Base-by-base conservation (phyloP, 768 basidiomycete species). In the Naganishia friedmannii region DNA sequence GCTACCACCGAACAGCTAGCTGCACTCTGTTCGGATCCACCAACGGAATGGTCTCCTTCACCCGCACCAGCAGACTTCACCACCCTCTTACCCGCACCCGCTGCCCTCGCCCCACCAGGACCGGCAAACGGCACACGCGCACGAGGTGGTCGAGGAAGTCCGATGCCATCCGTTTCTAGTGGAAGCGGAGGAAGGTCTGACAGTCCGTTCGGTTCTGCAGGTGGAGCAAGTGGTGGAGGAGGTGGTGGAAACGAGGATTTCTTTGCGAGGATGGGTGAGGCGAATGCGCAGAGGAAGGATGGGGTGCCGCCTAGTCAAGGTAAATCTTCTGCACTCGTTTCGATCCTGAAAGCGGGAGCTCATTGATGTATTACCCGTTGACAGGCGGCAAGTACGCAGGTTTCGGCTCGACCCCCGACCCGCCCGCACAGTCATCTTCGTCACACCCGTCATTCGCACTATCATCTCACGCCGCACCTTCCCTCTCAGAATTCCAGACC, bases 301-400 rank as follows among this genome's bases (percentile, higher is more conserved):
- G 85, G 94, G 78, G 82, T 97, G 15, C 92, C 92, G 0, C 95
- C 95, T 13, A 91, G 90, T 5, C 93, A 96, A 82, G 95, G 93
- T 72, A 48, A 2, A 57, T 53, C 26, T 32, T 66, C 19, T 31
- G 65, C 54, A 12, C 19, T 1, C 23, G 12, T 13, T 21, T 29
- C 32, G 51, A 13, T 12, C 19, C 63, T 15, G 31, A 28, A n/a
- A 34, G 28, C 26, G 39, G 42, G 23, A 53, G 15, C 65, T 26
- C 39, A 23, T 34, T 17, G 9, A 15, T 8, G 26, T 26, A 46
- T 45, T 12, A 9, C 37, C 48, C 65, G 21, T 55, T 31, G 48
- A 13, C 34, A 75, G 74, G 81, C 63, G 95, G 95, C 32, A 87
- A 87, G 65, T 99, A 97, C 81, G 87, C 88, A 70, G 94, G 96